Percentiles rank a stretch among this genome's conserved stretches.
These are phyloP conservation scores for Umbellularia californica DNA, from an alignment of 164 flowering plant genomes.

Conservation along the genomic window DNA sequence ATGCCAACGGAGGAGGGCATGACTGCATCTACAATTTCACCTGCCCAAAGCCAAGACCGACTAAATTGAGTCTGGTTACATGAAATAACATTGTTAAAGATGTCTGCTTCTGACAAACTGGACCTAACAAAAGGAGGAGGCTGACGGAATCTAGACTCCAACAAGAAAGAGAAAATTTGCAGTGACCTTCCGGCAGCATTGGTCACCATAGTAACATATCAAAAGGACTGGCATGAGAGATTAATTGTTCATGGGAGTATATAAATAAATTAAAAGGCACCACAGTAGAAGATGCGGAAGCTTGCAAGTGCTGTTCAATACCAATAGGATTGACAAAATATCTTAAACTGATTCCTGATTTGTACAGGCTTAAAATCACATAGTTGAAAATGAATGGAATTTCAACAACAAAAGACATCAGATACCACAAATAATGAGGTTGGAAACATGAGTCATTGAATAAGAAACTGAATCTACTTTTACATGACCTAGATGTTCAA, in stretches of 20 bases:
- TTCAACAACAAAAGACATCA: slow-evolving; percentile 6
- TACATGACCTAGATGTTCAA: slow-evolving; percentile 13
- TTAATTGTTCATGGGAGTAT: slow-evolving; percentile 25
- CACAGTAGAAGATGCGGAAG: background rate
- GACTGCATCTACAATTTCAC: no score
- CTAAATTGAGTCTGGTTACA: no score
- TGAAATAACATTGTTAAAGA: no score
- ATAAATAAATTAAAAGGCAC: slow-evolving; percentile 41
- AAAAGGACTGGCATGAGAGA: no score
- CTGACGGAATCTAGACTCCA: no score
- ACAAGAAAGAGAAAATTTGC: no score
- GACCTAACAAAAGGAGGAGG: no score
- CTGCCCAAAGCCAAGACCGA: no score
- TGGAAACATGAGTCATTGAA: background rate
- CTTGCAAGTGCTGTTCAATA: background rate
- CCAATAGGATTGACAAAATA: background rate
- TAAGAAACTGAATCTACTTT: slow-evolving; percentile 13
- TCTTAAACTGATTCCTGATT: slow-evolving; percentile 8
- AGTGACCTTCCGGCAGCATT: no score
- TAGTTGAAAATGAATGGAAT: slow-evolving; percentile 17
- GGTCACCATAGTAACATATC: no score
- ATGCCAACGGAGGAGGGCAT: no score
- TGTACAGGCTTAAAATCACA: slow-evolving; percentile 22
- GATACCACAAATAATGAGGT: background rate
- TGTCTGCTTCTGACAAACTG: no score